Percentiles rank a stretch among this genome's conserved stretches.
Evolutionary conservation across 768 basidiomycete genomes (phyloP).

Genomic region (Collybia mongolica): DNA sequence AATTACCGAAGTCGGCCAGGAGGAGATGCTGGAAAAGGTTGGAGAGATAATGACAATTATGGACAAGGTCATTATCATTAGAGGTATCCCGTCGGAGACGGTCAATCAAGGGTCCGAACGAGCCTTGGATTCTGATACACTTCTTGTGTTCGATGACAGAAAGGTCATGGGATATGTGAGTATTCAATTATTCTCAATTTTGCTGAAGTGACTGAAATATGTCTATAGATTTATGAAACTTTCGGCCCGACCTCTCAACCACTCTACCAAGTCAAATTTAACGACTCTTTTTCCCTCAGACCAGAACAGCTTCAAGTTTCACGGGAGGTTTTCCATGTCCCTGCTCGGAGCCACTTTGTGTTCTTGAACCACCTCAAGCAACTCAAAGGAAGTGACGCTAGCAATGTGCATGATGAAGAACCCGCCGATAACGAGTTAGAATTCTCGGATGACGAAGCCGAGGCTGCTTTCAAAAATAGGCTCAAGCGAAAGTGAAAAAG

Average conservation of each 20-base stretch:
- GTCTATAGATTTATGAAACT: slow-evolving; percentile 81
- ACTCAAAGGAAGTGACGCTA: slow-evolving; percentile 89
- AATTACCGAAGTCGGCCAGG: slow-evolving; percentile 56
- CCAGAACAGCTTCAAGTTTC: slow-evolving; percentile 49
- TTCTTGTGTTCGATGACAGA: slow-evolving; percentile 88
- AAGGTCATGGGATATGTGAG: slow-evolving; percentile 89
- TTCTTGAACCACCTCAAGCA: slow-evolving; percentile 70
- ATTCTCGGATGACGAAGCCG: slow-evolving; percentile 94
- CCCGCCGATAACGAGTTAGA: slow-evolving; percentile 87
- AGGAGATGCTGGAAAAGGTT: slow-evolving; percentile 71
- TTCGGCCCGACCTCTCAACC: slow-evolving; percentile 93
- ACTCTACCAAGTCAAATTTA: slow-evolving; percentile 86
- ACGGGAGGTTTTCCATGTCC: slow-evolving; percentile 80
- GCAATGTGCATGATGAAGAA: slow-evolving; percentile 94
- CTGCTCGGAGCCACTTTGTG: slow-evolving; percentile 78
- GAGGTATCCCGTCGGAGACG: slow-evolving; percentile 48
- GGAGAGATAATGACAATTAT: slow-evolving; percentile 80
- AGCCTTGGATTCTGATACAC: slow-evolving; percentile 84
- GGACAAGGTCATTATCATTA: slow-evolving; percentile 71
- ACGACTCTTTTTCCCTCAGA: slow-evolving; percentile 60
- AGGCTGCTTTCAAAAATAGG: slow-evolving; percentile 66
- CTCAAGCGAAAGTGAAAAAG: slow-evolving; percentile 56
- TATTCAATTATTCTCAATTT: slow-evolving; percentile 10
- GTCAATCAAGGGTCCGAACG: slow-evolving; percentile 49
- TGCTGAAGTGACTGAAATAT: slow-evolving; percentile 10